A percentile compares a stretch with the other conserved stretches of the same genome.
phyloP scores from a whole-genome alignment of 805 yeast species.

The Ogataea naganishii region DNA sequence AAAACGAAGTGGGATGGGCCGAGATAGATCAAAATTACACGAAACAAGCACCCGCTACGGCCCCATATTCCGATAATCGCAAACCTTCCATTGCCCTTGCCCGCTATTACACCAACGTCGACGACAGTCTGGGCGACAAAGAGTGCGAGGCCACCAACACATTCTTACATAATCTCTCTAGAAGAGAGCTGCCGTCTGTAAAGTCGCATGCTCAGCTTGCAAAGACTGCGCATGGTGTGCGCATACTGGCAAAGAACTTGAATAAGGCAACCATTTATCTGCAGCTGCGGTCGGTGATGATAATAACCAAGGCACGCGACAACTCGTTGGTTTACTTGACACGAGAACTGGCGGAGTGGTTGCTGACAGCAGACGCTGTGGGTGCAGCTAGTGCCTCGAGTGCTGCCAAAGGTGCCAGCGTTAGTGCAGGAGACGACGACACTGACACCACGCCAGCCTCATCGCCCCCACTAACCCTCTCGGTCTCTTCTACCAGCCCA shows the following conservation, averaged over 20 bases:
- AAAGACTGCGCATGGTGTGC: conserved; percentile 73
- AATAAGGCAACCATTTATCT: conserved; percentile 64
- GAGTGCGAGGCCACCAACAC: too few relatives aligned
- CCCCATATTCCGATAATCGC: too few relatives aligned
- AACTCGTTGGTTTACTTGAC: conserved; percentile 68
- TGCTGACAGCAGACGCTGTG: conserved; percentile 32
- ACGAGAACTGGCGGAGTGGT: conserved; percentile 73
- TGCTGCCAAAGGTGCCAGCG: conserved; percentile 19
- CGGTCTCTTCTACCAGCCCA: too few relatives aligned
- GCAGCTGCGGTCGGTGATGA: conserved; percentile 61
- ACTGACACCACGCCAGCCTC: too few relatives aligned
- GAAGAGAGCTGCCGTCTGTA: conserved; percentile 42
- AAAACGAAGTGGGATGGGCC: too few relatives aligned
- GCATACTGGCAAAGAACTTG: conserved; percentile 64
- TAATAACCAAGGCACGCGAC: conserved; percentile 87
- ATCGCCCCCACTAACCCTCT: too few relatives aligned
- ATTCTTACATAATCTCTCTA: conserved; percentile 13
- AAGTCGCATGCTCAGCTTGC: conserved; percentile 69
- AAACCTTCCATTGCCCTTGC: too few relatives aligned
- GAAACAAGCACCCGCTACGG: conserved; percentile 13
- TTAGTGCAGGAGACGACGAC: too few relatives aligned
- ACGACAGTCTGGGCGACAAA: too few relatives aligned
- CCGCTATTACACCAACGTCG: too few relatives aligned
- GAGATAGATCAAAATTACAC: conserved; percentile 1
- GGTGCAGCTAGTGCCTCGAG: too few relatives aligned